phyloP scores from a whole-genome alignment of 305 asterid genomes.

The Stenogyne calaminthoides region DNA sequence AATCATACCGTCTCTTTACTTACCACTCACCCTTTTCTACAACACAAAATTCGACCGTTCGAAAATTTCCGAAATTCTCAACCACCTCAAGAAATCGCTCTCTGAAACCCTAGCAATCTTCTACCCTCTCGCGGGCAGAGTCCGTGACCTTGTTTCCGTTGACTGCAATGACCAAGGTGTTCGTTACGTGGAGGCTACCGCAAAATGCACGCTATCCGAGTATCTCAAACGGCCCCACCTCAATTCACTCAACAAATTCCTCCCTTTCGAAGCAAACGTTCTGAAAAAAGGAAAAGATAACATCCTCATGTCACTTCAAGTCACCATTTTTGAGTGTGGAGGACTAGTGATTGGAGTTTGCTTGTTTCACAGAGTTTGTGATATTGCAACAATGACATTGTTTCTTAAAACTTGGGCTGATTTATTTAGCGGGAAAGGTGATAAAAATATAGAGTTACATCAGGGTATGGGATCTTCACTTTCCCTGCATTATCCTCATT shows the following conservation, averaged over 20 bases:
- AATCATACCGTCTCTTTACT: neutral
- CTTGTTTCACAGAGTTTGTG: neutral
- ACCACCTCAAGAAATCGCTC: conserved; percentile 15
- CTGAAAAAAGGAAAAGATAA: neutral
- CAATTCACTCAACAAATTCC: neutral
- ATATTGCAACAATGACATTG: neutral
- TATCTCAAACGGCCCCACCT: neutral
- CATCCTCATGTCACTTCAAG: neutral
- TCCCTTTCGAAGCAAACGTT: neutral
- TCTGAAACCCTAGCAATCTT: conserved; percentile 8
- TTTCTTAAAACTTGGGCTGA: conserved; percentile 16
- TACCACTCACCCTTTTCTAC: conserved; percentile 18
- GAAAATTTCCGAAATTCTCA: neutral
- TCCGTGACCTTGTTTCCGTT: neutral
- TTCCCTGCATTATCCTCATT: conserved; percentile 11
- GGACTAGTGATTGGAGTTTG: conserved; percentile 18
- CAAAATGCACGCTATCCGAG: neutral
- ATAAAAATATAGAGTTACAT: neutral
- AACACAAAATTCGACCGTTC: neutral
- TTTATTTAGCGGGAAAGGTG: neutral
- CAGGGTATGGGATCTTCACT: neutral
- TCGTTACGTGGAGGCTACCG: neutral
- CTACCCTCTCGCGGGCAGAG: conserved; percentile 24
- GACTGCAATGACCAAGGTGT: conserved; percentile 20
- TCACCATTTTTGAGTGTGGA: neutral